Base-by-base conservation (phyloP, 306 rosid species). In the Prunus mira region DNA sequence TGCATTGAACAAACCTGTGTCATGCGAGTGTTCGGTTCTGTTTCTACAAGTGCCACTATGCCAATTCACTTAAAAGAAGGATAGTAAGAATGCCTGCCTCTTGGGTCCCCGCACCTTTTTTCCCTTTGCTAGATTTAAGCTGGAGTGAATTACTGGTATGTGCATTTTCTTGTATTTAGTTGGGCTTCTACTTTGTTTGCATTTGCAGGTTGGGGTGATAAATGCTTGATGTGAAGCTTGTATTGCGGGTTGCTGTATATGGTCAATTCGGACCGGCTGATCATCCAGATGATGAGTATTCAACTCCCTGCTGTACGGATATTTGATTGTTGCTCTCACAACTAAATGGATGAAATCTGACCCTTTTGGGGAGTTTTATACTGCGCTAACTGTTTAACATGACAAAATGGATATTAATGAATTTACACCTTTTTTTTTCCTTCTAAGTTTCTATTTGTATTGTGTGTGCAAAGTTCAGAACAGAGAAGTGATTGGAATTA, bases 121-220 rank as follows among this genome's bases (percentile, higher is more conserved):
- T 4, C 52, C 15, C 15, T 12, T 11, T 47, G 38, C 1, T 62
- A 0, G 43, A 30, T 62, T 27, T 3, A 45, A 13, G 32, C 47
- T 46, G n/a, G 34, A 6, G 14, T 68, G 56, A 8, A 15, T 27
- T 3, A 0, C 4, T 24, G 5, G 8, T 9, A 4, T 19, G 27
- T 71, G 28, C 6, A 14, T 10, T 25, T 14, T 27, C 10, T 45
- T 46, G 12, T 54, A n/a, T 27, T 27, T 38, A 30, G 73, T 25
- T 55, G 65, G 20, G 30, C 12, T 68, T 25, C 18, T 0, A 10
- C 8, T 14, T 11, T 24, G 64, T 12, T 12, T 56, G 20, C 8
- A 11, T 67, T 60, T 79, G 76, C 80, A 86, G 89, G 89, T 71
- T 73, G 76, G 68, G 68, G 70, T 73, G 65, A 79, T 58, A 50